These are phyloP conservation scores for Fusarium camptoceras DNA, from an alignment of 2,329 filamentous ascomycete genomes.

Conservation along the genomic window DNA sequence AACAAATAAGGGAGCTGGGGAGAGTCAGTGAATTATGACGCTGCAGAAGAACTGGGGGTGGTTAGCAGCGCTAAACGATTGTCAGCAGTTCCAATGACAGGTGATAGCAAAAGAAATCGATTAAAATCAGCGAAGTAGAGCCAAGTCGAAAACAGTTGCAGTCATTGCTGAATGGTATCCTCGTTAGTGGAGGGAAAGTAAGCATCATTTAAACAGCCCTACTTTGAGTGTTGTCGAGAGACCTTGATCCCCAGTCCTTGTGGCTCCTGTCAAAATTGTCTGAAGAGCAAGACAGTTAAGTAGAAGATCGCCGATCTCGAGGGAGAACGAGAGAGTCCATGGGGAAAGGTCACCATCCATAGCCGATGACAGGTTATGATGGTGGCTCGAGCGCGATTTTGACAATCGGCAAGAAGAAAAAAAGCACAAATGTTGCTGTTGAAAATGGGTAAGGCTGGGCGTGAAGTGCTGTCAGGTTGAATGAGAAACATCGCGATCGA, in stretches of 20 bases:
- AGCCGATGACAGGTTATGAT: slow-evolving; percentile 15
- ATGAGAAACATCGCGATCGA: background rate
- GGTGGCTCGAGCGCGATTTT: slow-evolving; percentile 35
- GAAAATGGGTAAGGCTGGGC: background rate
- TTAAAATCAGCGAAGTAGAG: background rate
- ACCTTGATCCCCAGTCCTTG: slow-evolving; percentile 7
- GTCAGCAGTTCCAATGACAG: background rate
- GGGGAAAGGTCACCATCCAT: slow-evolving; percentile 19
- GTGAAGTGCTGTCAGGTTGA: background rate
- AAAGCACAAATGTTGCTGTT: background rate
- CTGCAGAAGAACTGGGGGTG: slow-evolving; percentile 12
- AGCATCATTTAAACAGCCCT: slow-evolving; percentile 9
- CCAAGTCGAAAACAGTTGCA: background rate
- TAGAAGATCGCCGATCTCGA: slow-evolving; percentile 42
- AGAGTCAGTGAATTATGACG: slow-evolving; percentile 32
- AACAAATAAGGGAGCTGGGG: slow-evolving; percentile 38
- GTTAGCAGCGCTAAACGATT: slow-evolving; percentile 2
- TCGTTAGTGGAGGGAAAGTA: slow-evolving; percentile 12
- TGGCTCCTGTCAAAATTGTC: slow-evolving; percentile 21
- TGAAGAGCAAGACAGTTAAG: slow-evolving; percentile 18
- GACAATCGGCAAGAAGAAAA: slow-evolving; percentile 10
- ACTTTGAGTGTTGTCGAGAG: slow-evolving; percentile 10
- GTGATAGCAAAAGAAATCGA: background rate
- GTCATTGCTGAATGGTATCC: background rate
- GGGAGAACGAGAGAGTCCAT: slow-evolving; percentile 32